Evolutionary conservation across 768 basidiomycete genomes (phyloP).

Genomic region (Suillus plorans): DNA sequence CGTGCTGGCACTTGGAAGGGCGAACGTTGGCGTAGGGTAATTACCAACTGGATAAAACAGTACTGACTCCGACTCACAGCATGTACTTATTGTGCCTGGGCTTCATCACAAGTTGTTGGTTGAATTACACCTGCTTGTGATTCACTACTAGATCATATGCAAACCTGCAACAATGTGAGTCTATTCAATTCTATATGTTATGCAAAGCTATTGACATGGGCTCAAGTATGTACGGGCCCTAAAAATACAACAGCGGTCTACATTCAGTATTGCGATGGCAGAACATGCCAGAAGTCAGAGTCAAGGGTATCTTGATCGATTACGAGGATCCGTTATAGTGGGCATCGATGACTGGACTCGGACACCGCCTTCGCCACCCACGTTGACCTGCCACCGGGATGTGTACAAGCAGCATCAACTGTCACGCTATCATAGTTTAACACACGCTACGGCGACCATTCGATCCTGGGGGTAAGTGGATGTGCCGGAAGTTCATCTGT

Average conservation of each 20-base stretch:
- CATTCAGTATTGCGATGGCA: not conserved
- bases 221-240: not conserved
- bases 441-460: conserved; percentile 14
- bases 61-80: not conserved
- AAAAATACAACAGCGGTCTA: not conserved
- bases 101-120: not conserved
- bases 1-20: not conserved
- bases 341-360: not conserved
- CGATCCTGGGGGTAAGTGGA: conserved; percentile 41
- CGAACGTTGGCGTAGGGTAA: not conserved
- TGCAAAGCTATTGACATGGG: not conserved
- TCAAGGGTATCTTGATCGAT: not conserved
- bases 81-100: not conserved
- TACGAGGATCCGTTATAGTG: not conserved
- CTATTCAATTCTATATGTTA: not conserved
- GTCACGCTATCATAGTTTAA: not conserved
- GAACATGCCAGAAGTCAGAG: not conserved
- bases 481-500: not conserved
- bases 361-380: not conserved
- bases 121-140: not conserved
- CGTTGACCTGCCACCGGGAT: not conserved
- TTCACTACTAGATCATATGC: not conserved
- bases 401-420: not conserved
- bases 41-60: not conserved
- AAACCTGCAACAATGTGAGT: not conserved